Conservation (phyloP, 192 early-diverging fungal species). For the Linnemannia hyalina region DNA sequence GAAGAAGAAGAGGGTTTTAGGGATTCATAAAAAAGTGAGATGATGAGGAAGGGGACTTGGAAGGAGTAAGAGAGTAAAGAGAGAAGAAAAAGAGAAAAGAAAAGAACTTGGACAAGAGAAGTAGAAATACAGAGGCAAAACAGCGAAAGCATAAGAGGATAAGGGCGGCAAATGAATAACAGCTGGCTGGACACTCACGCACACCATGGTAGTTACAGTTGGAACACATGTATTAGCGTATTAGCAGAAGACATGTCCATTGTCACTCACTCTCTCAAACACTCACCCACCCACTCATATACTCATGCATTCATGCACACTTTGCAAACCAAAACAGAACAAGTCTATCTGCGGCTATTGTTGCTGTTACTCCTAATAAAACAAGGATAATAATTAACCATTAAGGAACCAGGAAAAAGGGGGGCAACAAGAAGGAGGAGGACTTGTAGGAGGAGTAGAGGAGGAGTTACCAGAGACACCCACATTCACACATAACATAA, state of each 20-base stretch:
- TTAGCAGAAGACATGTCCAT: no score
- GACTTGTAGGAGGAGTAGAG: not conserved
- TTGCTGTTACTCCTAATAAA: no score
- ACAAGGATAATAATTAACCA: not conserved
- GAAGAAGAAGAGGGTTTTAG: not conserved
- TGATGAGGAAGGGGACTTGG: slow-evolving; percentile 10
- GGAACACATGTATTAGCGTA: no score
- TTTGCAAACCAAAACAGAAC: no score
- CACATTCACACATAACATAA: not conserved
- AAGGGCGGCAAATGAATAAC: slow-evolving; percentile 1
- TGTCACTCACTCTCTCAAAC: no score
- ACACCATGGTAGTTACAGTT: no score
- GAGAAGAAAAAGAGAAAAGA: not conserved
- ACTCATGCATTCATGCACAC: no score
- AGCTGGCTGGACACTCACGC: no score
- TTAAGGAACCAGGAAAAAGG: not conserved
- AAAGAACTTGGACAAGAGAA: not conserved
- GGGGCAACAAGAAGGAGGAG: not conserved
- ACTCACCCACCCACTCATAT: no score
- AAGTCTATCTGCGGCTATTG: no score
- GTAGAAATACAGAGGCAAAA: not conserved
- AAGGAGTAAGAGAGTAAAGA: slow-evolving; percentile 5
- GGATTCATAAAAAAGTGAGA: slow-evolving; percentile 8
- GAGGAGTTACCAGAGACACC: not conserved
- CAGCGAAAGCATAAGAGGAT: not conserved